Evolutionary conservation across 2,329 filamentous ascomycete genomes (phyloP).

Genomic region (Aspergillus niger): DNA sequence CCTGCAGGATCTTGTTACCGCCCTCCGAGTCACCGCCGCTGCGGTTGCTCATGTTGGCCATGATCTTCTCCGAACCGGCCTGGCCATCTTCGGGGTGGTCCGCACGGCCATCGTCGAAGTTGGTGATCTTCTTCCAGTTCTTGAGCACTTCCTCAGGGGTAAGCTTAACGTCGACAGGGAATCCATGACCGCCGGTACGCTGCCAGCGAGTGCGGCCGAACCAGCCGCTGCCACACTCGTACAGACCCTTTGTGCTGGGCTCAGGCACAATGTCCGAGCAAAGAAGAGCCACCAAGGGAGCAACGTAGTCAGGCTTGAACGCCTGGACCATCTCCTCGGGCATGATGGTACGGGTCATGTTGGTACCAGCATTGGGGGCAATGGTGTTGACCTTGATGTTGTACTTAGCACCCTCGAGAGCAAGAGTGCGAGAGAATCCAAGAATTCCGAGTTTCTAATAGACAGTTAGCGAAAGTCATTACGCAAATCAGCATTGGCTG

Average conservation of each 20-base stretch:
- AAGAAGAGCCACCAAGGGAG: conserved; percentile 85
- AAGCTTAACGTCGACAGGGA: conserved; percentile 81
- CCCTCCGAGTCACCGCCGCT: conserved; percentile 45
- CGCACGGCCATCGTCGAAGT: conserved; percentile 84
- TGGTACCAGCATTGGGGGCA: conserved; percentile 93
- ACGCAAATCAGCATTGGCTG: conserved; percentile 21
- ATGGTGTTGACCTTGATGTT: conserved; percentile 99
- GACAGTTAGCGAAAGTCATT: conserved; percentile 8
- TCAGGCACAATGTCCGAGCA: conserved; percentile 84
- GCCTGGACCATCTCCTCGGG: conserved; percentile 97
- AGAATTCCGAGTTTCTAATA: conserved; percentile 83
- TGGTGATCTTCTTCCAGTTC: conserved; percentile 74
- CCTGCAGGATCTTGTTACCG: conserved; percentile 67
- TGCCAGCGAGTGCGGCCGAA: conserved; percentile 92
- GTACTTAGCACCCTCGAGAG: conserved; percentile 91
- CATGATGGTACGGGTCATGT: conserved; percentile 91
- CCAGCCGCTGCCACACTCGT: conserved; percentile 96
- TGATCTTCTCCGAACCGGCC: conserved; percentile 75
- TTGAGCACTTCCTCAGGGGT: conserved; percentile 81
- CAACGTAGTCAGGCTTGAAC: conserved; percentile 98
- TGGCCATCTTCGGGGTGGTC: conserved; percentile 81
- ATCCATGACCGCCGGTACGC: conserved; percentile 82
- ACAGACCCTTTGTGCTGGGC: conserved; percentile 80
- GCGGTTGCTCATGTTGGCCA: conserved; percentile 84
- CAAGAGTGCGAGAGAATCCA: conserved; percentile 89